phyloP scores from a whole-genome alignment of 2,329 filamentous ascomycete species.

The Huntiella savannae region DNA sequence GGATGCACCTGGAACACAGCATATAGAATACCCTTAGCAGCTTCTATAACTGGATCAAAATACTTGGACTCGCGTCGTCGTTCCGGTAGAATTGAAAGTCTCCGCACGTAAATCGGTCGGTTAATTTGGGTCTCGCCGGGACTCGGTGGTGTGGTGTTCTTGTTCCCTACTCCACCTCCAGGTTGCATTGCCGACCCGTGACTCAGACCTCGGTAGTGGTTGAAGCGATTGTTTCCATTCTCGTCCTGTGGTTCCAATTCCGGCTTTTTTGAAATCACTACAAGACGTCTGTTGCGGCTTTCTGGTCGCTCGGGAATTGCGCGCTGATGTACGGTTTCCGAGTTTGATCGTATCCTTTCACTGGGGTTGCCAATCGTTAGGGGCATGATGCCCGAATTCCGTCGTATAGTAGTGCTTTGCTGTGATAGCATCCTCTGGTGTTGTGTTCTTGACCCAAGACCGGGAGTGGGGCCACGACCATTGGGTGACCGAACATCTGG shows the following conservation, averaged over 20 bases:
- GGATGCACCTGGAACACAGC: conserved; percentile 50
- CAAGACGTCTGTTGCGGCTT: conserved; percentile 43
- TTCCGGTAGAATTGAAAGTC: conserved; percentile 44
- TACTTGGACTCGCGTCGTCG: conserved; percentile 41
- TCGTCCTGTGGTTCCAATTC: conserved; percentile 46
- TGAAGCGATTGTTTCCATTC: conserved; percentile 39
- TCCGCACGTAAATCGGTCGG: conserved; percentile 42
- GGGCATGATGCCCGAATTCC: conserved; percentile 50
- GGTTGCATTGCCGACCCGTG: conserved; percentile 51
- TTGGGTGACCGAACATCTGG: conserved; percentile 51
- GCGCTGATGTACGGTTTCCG: conserved; percentile 36
- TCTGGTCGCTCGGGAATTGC: conserved; percentile 28
- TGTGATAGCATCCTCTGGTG: conserved; percentile 62
- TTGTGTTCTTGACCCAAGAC: conserved; percentile 54
- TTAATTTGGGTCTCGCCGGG: conserved; percentile 38
- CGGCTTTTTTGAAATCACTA: conserved; percentile 40
- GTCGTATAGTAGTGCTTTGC: conserved; percentile 40
- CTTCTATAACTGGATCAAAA: conserved; percentile 42
- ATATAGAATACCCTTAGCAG: conserved; percentile 47
- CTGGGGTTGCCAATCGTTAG: conserved; percentile 49
- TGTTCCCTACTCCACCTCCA: conserved; percentile 19
- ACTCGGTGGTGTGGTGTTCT: conserved; percentile 35
- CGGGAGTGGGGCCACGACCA: conserved; percentile 31
- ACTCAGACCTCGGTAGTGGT: conserved; percentile 46
- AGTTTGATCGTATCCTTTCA: conserved; percentile 48